A percentile compares a stretch with the other conserved stretches of the same genome.
Conservation (phyloP, 2,329 filamentous ascomycete species). For the Dendrostoma leiphaemia region DNA sequence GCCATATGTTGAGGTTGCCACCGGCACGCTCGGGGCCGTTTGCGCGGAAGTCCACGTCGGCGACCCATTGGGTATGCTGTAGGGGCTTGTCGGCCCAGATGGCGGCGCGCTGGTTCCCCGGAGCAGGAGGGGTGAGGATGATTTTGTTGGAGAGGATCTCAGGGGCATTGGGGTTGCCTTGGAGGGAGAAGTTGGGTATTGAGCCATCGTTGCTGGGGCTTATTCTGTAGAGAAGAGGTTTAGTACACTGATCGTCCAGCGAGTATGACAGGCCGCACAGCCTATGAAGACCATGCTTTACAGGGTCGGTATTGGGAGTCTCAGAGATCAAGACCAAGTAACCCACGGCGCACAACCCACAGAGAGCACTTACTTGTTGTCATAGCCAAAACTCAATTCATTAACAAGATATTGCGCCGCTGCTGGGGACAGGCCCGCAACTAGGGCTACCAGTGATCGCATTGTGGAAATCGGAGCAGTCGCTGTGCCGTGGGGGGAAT, state of each 20-base stretch:
- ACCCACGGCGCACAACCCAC: too few relatives aligned
- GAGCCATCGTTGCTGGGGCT: slow-evolving; percentile 55
- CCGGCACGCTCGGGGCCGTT: slow-evolving; percentile 80
- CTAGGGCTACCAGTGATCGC: slow-evolving; percentile 39
- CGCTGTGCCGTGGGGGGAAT: not conserved
- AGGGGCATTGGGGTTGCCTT: slow-evolving; percentile 53
- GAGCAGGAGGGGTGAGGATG: slow-evolving; percentile 84
- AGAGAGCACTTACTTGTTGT: slow-evolving; percentile 50
- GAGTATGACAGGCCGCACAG: slow-evolving; percentile 8
- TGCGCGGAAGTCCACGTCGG: slow-evolving; percentile 83
- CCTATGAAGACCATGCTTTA: not conserved
- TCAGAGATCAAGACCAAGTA: too few relatives aligned
- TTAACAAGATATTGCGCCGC: slow-evolving; percentile 68
- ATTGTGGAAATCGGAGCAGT: slow-evolving; percentile 32
- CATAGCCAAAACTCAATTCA: slow-evolving; percentile 75
- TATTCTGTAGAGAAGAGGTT: slow-evolving; percentile 47
- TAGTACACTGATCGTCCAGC: not conserved
- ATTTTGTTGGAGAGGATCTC: slow-evolving; percentile 83
- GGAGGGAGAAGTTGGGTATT: slow-evolving; percentile 54
- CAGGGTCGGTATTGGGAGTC: not conserved
- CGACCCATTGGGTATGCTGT: slow-evolving; percentile 69
- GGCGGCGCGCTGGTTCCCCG: slow-evolving; percentile 80
- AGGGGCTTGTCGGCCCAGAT: slow-evolving; percentile 72
- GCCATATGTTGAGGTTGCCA: slow-evolving; percentile 94
- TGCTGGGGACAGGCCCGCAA: slow-evolving; percentile 46